These are phyloP conservation scores for Grammothele lineata DNA, from an alignment of 768 basidiomycete genomes.

Conservation along the genomic window DNA sequence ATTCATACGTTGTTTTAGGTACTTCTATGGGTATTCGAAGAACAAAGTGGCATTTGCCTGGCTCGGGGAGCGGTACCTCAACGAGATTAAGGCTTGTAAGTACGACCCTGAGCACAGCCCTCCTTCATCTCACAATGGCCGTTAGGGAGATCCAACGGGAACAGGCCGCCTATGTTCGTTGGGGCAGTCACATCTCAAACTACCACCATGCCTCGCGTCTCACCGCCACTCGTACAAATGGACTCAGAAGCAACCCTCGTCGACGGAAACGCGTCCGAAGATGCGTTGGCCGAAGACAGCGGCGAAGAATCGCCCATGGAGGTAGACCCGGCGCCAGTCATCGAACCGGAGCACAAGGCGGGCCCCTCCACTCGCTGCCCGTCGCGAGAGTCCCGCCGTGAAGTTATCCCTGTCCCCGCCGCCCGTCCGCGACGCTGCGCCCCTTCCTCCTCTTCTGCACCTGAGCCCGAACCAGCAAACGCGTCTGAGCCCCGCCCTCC, in stretches of 20 bases:
- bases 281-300: background rate
- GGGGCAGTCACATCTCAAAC: slow-evolving; percentile 1
- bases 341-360: too few species aligned
- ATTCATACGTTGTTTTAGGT: slow-evolving; percentile 3
- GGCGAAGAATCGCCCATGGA: background rate
- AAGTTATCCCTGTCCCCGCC: background rate
- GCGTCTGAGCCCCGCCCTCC: background rate
- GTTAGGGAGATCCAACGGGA: slow-evolving; percentile 9
- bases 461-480: background rate
- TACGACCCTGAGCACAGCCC: background rate
- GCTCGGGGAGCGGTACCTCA: slow-evolving; percentile 16
- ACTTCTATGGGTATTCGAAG: slow-evolving; percentile 12
- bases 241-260: slow-evolving; percentile 7
- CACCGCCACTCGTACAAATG: background rate
- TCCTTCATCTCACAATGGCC: background rate
- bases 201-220: background rate
- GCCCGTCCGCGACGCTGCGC: background rate
- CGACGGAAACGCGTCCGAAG: background rate
- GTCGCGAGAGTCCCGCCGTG: background rate
- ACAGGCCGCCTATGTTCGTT: slow-evolving; percentile 11
- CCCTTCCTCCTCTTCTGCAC: background rate
- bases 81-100: slow-evolving; percentile 18
- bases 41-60: slow-evolving; percentile 13
- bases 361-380: too few species aligned
- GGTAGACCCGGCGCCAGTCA: background rate